Base-by-base conservation (phyloP, 768 basidiomycete genomes). In the Tylopilus sp. region DNA sequence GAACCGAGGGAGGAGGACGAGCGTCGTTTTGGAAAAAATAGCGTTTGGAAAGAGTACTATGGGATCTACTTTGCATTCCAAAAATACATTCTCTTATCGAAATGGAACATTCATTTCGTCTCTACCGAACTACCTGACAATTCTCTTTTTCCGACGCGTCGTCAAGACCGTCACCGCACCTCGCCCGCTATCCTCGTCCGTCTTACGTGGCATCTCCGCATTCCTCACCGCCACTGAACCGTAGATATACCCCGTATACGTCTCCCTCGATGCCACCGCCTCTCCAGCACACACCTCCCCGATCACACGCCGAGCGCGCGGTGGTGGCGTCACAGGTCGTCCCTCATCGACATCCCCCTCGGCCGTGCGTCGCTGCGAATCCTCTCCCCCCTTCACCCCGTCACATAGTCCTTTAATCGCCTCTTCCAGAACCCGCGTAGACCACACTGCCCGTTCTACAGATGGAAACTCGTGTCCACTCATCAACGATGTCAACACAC, bases 391-490 rank as follows among this genome's bases (percentile, higher is more conserved):
- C 51, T 62, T 53, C 33, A 86, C 75, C 13, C 83, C 85, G 56
- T 85, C 86, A 66, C 88, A 91, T 30, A 91, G 69, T 3, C 86
- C 84, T 57, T 76, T 75, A 54, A 91, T 82, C 12, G 82, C 74
- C 28, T 75, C 75, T 67, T 89, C 83, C 59, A 95, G 70, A 38
- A 83, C 79, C 64, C 83, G 82, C 23, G 89, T 91, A 15, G 80
- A 86, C 60, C 82, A 79, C 53, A 80, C 67, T 17, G 87, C 79
- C 49, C 81, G 77, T 47, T 85, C 83, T 11, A 69, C 63, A 9
- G 79, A 83, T 33, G 84, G 83, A 68, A 94, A 95, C 66, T 94
- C 91, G 57, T 87, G 80, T 35, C 85, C 81, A 20, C 77, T 88
- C 66, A 83, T 74, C 57, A 95, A 73, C 44, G 82, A 80, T 21